Percentiles rank a stretch among this genome's conserved stretches.
Conservation (phyloP, 345 rosid species). For the Arabis alpina region DNA sequence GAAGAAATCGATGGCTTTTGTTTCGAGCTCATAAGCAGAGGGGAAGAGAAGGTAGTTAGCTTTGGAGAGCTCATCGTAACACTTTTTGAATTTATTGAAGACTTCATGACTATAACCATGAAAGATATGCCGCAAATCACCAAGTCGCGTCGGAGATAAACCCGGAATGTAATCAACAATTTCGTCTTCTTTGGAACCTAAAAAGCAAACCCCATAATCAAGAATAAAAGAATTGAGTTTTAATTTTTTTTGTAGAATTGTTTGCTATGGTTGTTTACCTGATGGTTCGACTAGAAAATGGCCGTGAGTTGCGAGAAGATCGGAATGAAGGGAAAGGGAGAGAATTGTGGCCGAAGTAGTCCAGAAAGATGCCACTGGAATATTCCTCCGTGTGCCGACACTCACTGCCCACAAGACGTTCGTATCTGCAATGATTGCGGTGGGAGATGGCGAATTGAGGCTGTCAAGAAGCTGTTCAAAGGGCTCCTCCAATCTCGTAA, state of each 20-base stretch:
- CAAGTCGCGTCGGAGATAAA: constrained; percentile 39
- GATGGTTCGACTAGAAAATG: constrained; percentile 40
- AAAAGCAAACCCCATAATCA: neutral
- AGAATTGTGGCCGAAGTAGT: constrained; percentile 45
- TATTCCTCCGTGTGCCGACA: constrained; percentile 45
- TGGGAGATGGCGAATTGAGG: constrained; percentile 32
- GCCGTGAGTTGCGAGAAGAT: constrained; percentile 36
- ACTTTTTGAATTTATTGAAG: constrained; percentile 18
- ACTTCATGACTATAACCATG: constrained; percentile 20
- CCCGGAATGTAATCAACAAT: constrained; percentile 49
- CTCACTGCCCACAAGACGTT: constrained; percentile 41
- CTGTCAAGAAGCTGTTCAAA: constrained; percentile 45
- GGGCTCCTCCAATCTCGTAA: too few species aligned
- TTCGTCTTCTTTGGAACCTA: constrained; percentile 35
- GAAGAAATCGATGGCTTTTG: constrained; percentile 42
- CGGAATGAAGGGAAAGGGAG: constrained; percentile 32
- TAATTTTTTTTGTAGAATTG: neutral
- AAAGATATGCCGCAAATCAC: constrained; percentile 41
- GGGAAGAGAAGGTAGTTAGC: constrained; percentile 65
- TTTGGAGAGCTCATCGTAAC: constrained; percentile 41
- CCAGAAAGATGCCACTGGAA: constrained; percentile 58
- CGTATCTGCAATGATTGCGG: constrained; percentile 41
- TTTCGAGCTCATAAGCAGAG: constrained; percentile 57
- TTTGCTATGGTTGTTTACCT: constrained; percentile 35
- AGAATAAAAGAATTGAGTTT: neutral